phyloP scores from a whole-genome alignment of 2,329 filamentous ascomycete species.

The Colletotrichum tamarilloi region DNA sequence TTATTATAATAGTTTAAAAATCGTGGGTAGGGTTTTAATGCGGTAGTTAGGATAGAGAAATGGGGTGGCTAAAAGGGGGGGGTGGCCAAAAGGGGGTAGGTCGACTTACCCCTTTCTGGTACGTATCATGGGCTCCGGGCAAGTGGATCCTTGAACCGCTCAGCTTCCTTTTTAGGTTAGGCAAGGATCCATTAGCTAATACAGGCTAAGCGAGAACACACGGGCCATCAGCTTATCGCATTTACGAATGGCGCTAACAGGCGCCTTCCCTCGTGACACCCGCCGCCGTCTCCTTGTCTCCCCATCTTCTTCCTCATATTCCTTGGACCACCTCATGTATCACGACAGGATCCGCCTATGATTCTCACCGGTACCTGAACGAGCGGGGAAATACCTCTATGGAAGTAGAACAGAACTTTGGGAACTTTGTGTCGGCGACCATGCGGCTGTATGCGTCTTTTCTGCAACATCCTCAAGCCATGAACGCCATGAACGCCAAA shows the following conservation, averaged over 20 bases:
- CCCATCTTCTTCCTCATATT: not conserved
- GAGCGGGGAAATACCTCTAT: not conserved
- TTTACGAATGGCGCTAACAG: conserved; percentile 6
- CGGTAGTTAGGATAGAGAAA: too few species aligned
- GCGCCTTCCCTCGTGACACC: not conserved
- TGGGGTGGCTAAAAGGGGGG: too few species aligned
- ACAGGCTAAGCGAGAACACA: not conserved
- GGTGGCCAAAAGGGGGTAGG: too few species aligned
- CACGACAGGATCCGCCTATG: not conserved
- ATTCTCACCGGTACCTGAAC: not conserved
- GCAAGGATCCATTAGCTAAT: not conserved
- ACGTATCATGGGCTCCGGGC: not conserved
- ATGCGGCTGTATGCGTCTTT: not conserved
- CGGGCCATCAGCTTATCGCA: conserved; percentile 25
- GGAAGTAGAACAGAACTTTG: not conserved
- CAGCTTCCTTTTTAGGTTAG: conserved; percentile 20
- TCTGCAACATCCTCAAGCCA: not conserved
- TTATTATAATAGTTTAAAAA: too few species aligned
- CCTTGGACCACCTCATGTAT: too few species aligned
- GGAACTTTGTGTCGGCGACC: not conserved
- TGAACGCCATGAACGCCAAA: not conserved
- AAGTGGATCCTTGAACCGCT: not conserved
- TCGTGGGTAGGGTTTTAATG: too few species aligned
- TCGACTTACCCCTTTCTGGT: not conserved
- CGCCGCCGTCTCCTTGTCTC: not conserved